These are phyloP conservation scores for Tylopilus vinaceipallidus DNA, from an alignment of 768 basidiomycete species.

Conservation along the genomic window DNA sequence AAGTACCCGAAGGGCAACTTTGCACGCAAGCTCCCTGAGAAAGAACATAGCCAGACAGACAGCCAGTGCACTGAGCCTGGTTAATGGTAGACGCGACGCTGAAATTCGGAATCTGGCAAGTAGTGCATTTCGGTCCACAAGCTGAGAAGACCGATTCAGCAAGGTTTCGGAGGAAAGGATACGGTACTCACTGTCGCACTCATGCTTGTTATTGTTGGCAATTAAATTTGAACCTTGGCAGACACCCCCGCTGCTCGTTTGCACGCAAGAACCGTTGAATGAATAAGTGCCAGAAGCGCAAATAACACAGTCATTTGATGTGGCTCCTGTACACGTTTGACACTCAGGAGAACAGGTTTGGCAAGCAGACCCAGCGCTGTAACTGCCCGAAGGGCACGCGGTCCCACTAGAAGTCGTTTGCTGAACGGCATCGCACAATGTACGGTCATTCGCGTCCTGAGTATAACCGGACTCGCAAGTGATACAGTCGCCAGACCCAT, in stretches of 20 bases:
- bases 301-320: conserved; percentile 67
- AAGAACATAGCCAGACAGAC: conserved; percentile 74
- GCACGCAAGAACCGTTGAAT: conserved; percentile 71
- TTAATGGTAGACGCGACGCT: conserved; percentile 61
- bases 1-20: conserved; percentile 71
- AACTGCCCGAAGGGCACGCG: conserved; percentile 65
- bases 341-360: conserved; percentile 62
- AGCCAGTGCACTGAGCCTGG: conserved; percentile 72
- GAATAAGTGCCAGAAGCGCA: conserved; percentile 63
- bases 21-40: conserved; percentile 67
- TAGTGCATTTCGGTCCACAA: conserved; percentile 80
- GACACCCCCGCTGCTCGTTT: conserved; percentile 61
- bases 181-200: conserved; percentile 65
- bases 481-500: conserved; percentile 66
- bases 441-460: conserved; percentile 60
- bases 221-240: conserved; percentile 71
- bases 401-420: conserved; percentile 51
- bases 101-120: conserved; percentile 75
- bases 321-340: conserved; percentile 64
- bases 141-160: conserved; percentile 38
- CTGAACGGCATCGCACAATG: conserved; percentile 57
- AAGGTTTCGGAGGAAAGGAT: neutral
- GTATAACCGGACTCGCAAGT: conserved; percentile 72
- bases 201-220: conserved; percentile 78
- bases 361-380: conserved; percentile 56